Evolutionary conservation across 108 stramenopile species (phyloP), one percentile per base, ranked within the genome.

Genomic region (Pseudonitzschia pungens): DNA sequence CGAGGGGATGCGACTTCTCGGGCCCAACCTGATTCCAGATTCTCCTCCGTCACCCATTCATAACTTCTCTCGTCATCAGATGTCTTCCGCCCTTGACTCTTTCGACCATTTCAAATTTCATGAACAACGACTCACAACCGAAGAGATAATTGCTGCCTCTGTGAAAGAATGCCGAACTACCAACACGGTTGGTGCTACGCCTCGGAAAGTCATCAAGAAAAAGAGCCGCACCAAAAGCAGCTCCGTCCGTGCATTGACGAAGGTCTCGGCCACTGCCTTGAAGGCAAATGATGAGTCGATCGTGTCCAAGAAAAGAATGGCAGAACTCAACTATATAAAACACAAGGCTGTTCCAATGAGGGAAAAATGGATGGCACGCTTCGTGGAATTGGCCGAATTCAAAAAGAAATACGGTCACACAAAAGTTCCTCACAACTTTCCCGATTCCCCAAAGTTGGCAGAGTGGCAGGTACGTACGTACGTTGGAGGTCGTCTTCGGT

Each of bases 371-470:
- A 62, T 62, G 60, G 60, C 33, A n/a, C 32, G 60, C n/a, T 62
- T 62, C 36, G 15, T 21, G 29, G 60, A 62, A 20, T 8, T 62
- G n/a, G 60, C 36, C 15, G 60, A 31, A 40, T 62, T 62, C 20
- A 62, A 62, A 62, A 62, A 62, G 60, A 62, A 62, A 18, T 40
- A 40, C 32, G 60, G 60, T 33, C 60, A 62, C 60, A 62, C 60
- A 9, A 62, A 62, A 62, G 84, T 88, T 6, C 87, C 87, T 0
- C 77, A 74, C 29, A 70, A 65, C 54, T 88, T 67, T 59, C 68
- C 62, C 12, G 56, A 72, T 2, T 75, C 83, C 43, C 80, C 65
- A 0, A 66, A 69, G 26, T 52, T 87, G 40, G 77, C 79, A 18
- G 50, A 67, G 32, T 86, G 86, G 86, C 60, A 62, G 54, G 54